Evolutionary conservation across 495 filamentous ascomycete genomes (phyloP), one percentile per base, ranked within the genome.

Genomic region (Tuber melanosporum): DNA sequence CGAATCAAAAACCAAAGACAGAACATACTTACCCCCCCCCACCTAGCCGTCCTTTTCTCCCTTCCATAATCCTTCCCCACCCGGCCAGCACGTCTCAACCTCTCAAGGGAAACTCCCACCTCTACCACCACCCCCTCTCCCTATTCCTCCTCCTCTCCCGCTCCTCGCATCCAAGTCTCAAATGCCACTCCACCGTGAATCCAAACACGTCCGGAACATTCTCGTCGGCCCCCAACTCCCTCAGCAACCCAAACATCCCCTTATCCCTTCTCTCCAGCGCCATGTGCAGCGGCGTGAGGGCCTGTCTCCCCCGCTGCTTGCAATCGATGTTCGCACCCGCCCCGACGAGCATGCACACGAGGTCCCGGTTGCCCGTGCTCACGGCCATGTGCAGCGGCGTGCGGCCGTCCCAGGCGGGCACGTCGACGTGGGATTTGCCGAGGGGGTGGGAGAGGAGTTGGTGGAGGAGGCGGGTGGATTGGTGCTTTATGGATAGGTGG

Each of bases 231-330:
- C 78, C 79, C 19, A 75, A 69, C 52, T 82, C 81, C 17, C 84
- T 46, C 45, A 85, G 74, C 36, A 84, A 74, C 44, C 71, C 71
- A 20, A 79, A 74, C 36, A 83, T 77, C 26, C 73, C 71, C 71
- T 77, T 77, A 43, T 82, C 79, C 70, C 79, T 81, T 70, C 77
- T 72, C 41, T 46, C 26, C 15, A 80, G 83, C 39, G 84, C 83
- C 77, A 83, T 72, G 75, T 85, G 83, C 26, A 85, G 79, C 10
- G 82, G 82, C n/a, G 84, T 85, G 75, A 66, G 12, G 0, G n/a
- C 57, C 12, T 84, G 80, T 1, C 82, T 83, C 70, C 79, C 81
- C 74, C 82, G 80, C 72, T 85, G 83, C 62, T 73, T 75, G 22
- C 80, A 80, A 42, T 77, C 75, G 45, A 85, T 73, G 46, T 84